phyloP scores from a whole-genome alignment of 495 filamentous ascomycete genomes.

The Lineolata rhizophorae region DNA sequence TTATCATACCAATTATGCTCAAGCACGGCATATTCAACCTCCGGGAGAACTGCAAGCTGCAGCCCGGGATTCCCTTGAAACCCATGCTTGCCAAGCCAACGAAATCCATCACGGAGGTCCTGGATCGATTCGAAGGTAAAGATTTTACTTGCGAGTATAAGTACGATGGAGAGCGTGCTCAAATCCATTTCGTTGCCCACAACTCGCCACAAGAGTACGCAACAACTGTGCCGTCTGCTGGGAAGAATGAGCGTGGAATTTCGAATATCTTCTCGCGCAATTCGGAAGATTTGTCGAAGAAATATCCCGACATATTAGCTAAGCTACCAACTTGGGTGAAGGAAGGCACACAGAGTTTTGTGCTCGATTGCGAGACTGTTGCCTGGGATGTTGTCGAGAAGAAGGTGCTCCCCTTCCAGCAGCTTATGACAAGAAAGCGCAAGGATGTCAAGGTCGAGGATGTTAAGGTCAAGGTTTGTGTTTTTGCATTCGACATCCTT shows the following conservation, averaged over 20 bases:
- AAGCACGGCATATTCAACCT: slow-evolving; percentile 68
- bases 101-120: slow-evolving; percentile 94
- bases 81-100: slow-evolving; percentile 98
- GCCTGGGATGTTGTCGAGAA: slow-evolving; percentile 86
- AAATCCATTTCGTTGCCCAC: slow-evolving; percentile 91
- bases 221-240: slow-evolving; percentile 26
- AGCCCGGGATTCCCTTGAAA: slow-evolving; percentile 85
- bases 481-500: slow-evolving; percentile 89
- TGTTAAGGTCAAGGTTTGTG: slow-evolving; percentile 90
- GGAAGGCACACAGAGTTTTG: slow-evolving; percentile 72
- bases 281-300: slow-evolving; percentile 88
- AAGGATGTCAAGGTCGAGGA: slow-evolving; percentile 97
- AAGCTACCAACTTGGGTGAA: slow-evolving; percentile 83
- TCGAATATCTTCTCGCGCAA: slow-evolving; percentile 91
- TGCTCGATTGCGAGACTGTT: slow-evolving; percentile 95
- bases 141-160: slow-evolving; percentile 98
- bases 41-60: slow-evolving; percentile 69
- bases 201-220: slow-evolving; percentile 44
- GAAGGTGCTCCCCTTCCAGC: slow-evolving; percentile 89
- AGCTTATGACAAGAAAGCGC: slow-evolving; percentile 90
- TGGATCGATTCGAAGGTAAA: slow-evolving; percentile 89
- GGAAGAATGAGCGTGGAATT: slow-evolving; percentile 38
- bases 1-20: slow-evolving; percentile 76
- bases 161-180: slow-evolving; percentile 90
- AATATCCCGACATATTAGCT: slow-evolving; percentile 84